Conservation (phyloP, 1,139 yeast species). For the Yamadazyma mexicana region DNA sequence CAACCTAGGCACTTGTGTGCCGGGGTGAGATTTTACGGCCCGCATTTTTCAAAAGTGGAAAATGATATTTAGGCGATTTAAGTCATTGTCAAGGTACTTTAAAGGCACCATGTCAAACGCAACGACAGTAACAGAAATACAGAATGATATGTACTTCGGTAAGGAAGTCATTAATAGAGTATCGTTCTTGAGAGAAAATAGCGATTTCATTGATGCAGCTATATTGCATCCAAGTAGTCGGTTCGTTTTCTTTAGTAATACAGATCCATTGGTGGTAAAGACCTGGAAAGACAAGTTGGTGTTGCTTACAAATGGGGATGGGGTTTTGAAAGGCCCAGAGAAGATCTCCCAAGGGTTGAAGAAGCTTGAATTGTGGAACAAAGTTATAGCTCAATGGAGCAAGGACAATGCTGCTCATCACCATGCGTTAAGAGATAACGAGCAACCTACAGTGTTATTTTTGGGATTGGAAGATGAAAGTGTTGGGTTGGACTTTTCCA, state of each 20-base stretch:
- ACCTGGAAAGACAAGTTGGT: constrained; percentile 29
- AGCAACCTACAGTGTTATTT: constrained; percentile 54
- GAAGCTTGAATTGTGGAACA: constrained; percentile 23
- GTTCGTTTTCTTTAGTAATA: constrained; percentile 50
- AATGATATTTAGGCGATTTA: constrained; percentile 12
- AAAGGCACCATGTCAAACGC: constrained; percentile 18
- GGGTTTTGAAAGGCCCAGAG: constrained; percentile 20
- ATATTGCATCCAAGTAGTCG: constrained; percentile 52
- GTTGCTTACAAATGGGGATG: constrained; percentile 36
- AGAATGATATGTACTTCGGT: constrained; percentile 45
- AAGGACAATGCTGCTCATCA: constrained; percentile 37
- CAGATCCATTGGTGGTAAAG: constrained; percentile 40
- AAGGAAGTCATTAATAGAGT: constrained; percentile 72
- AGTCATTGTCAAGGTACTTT: constrained; percentile 13
- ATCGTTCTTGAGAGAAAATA: constrained; percentile 72
- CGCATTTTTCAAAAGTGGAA: not conserved
- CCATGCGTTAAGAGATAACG: constrained; percentile 28
- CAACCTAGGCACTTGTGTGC: no score
- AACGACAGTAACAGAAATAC: constrained; percentile 21
- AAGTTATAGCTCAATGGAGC: constrained; percentile 25
- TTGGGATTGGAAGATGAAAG: constrained; percentile 67
- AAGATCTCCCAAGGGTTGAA: constrained; percentile 18
- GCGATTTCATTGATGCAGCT: constrained; percentile 56
- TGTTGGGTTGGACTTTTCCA: constrained; percentile 33
- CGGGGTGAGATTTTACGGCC: no score